A percentile compares a stretch with the other conserved stretches of the same genome.
Conservation (phyloP, 306 rosid species). For the Malus domestica region DNA sequence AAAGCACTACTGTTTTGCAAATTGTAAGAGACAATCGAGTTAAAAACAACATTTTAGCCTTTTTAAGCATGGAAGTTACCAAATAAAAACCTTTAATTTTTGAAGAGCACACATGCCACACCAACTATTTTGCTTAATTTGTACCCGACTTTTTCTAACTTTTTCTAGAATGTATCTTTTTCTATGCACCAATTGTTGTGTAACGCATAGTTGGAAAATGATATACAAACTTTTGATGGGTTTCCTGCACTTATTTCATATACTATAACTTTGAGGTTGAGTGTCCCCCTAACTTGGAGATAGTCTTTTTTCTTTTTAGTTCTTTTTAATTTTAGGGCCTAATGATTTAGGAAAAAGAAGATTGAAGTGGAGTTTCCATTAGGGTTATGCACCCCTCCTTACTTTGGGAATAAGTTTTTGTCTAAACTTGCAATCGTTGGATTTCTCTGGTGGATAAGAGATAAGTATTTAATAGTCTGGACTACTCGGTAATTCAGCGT, state of each 20-base stretch:
- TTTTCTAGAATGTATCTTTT: background rate
- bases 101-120: background rate
- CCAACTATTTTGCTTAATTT: background rate
- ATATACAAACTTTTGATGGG: conserved; percentile 1
- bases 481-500: too few species aligned
- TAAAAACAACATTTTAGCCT: background rate
- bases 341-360: background rate
- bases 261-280: background rate
- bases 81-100: background rate
- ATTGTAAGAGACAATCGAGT: background rate
- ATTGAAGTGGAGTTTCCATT: background rate
- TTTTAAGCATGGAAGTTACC: background rate
- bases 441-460: too few species aligned
- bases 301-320: background rate
- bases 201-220: conserved; percentile 1
- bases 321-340: background rate
- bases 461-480: too few species aligned
- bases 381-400: background rate
- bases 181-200: background rate
- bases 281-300: background rate
- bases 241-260: background rate
- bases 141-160: background rate
- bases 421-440: background rate
- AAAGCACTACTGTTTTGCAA: background rate
- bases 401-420: background rate